These are phyloP conservation scores for Leishmania guyanensis DNA, from an alignment of 208 protist species.

Conservation along the genomic window DNA sequence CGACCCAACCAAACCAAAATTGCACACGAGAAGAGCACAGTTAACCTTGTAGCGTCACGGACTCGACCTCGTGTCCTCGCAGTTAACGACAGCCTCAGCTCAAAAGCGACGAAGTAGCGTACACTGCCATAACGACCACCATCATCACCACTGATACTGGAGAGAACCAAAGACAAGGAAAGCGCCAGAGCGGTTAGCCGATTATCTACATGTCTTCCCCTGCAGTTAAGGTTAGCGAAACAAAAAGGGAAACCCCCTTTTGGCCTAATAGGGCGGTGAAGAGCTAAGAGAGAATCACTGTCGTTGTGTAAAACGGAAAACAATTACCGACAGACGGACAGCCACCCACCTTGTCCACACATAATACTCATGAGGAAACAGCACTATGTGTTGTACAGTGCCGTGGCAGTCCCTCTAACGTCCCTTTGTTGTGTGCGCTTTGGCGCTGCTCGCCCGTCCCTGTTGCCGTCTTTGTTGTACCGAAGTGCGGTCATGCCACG, in stretches of 20 bases:
- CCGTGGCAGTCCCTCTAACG: not conserved
- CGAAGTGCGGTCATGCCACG: not conserved
- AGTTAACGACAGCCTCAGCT: not conserved
- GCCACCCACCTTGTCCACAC: not conserved
- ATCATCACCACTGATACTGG: not conserved
- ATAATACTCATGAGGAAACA: not conserved
- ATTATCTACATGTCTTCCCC: not conserved
- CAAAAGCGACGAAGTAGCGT: not conserved
- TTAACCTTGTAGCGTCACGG: not conserved
- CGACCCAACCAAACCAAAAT: not conserved
- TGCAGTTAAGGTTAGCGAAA: not conserved
- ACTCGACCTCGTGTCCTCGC: not conserved
- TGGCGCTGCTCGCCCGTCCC: not conserved
- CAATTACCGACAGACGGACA: not conserved
- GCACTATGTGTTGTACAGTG: not conserved
- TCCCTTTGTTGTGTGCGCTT: not conserved
- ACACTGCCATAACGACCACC: not conserved
- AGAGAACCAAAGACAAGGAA: not conserved
- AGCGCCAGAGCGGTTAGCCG: not conserved
- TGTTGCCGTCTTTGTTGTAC: not conserved
- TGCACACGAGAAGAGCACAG: not conserved
- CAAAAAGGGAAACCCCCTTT: not conserved
- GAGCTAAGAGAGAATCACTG: not conserved
- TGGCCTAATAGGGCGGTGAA: not conserved
- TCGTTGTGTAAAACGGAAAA: not conserved